Base-by-base conservation (phyloP, 106 monocot genomes). In the Dendrobium catenatum region DNA sequence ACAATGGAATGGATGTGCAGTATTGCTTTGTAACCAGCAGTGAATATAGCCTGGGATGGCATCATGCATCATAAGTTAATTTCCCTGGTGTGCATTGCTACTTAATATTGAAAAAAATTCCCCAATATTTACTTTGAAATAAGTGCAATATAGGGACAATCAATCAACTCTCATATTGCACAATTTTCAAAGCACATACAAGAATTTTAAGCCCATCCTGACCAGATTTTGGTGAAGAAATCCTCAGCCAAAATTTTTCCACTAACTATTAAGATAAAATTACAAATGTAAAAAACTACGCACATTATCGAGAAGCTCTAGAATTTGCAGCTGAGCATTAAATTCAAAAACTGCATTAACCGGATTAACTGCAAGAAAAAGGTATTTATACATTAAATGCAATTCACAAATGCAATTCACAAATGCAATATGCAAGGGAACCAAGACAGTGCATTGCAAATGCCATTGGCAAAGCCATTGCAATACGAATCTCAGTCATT, bases 301-400 rank as follows among this genome's bases (percentile, higher is more conserved):
- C 87, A 95, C 98, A 84, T 99, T 99, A 79, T 99, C 98, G 54
- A 99, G 87, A 79, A 99, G 82, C 81, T 95, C 98, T 9, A 99
- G 87, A 83, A 99, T 95, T 64, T 99, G 98, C 75, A 99, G 72
- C 80, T 99, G 98, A 79, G 95, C 98, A 70, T 91, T 80, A 79
- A 99, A 99, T 86, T 99, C 98, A 78, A 22, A 84, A 17, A 84
- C 79, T 7, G 85, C 85, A 79, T 58, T 48, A 55, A 93, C 79
- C 40, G 98, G 93, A 72, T 87, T 91, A 78, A 79, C 98, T 98
- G 94, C 85, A 85, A 4, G 18, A 83, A 77, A 37, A 68, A 13
- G 37, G 42, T 3, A 54, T 64, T 6, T 56, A 9, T 74, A 3
- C 74, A 74, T 74, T 31, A 33, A n/a, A n/a, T n/a, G n/a, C n/a